Evolutionary conservation across 805 yeast genomes (phyloP).

Genomic region (Starmerella floricola): DNA sequence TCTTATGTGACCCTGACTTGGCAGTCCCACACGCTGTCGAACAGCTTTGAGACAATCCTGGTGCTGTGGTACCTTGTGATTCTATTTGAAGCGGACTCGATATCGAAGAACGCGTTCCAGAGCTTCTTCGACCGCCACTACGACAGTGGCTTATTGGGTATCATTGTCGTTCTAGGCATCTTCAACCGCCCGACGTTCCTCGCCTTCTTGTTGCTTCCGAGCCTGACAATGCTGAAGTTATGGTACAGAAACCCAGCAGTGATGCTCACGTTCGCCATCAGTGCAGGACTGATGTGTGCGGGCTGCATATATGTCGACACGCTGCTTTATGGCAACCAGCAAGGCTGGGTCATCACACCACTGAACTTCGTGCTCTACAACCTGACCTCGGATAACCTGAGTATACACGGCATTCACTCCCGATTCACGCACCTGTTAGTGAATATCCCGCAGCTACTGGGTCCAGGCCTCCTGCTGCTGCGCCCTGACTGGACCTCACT

Average conservation of each 20-base stretch:
- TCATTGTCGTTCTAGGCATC: slow-evolving; percentile 48
- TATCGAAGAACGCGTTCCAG: slow-evolving; percentile 12
- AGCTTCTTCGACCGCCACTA: slow-evolving; percentile 23
- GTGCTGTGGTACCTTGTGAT: slow-evolving; percentile 41
- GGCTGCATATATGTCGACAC: slow-evolving; percentile 47
- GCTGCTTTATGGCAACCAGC: slow-evolving; percentile 25
- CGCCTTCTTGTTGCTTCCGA: slow-evolving; percentile 60
- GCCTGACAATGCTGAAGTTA: slow-evolving; percentile 36
- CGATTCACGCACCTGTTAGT: slow-evolving; percentile 58
- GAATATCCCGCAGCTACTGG: slow-evolving; percentile 70
- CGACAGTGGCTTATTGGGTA: slow-evolving; percentile 38
- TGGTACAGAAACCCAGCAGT: slow-evolving; percentile 30
- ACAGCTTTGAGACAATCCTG: slow-evolving; percentile 53
- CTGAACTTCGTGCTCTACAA: slow-evolving; percentile 68
- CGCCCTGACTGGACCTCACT: slow-evolving; percentile 37
- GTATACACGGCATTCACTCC: slow-evolving; percentile 75
- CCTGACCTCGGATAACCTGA: slow-evolving; percentile 42
- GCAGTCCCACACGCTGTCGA: slow-evolving; percentile 85
- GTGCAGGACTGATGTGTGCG: slow-evolving; percentile 31
- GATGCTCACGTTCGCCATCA: slow-evolving; percentile 26
- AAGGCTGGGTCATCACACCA: slow-evolving; percentile 49
- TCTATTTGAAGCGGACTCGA: slow-evolving; percentile 32
- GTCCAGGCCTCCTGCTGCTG: slow-evolving; percentile 53
- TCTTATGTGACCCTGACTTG: slow-evolving; percentile 64
- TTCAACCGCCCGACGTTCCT: slow-evolving; percentile 81